Conservation (phyloP, 495 filamentous ascomycete species). For the Daldinia loculata region DNA sequence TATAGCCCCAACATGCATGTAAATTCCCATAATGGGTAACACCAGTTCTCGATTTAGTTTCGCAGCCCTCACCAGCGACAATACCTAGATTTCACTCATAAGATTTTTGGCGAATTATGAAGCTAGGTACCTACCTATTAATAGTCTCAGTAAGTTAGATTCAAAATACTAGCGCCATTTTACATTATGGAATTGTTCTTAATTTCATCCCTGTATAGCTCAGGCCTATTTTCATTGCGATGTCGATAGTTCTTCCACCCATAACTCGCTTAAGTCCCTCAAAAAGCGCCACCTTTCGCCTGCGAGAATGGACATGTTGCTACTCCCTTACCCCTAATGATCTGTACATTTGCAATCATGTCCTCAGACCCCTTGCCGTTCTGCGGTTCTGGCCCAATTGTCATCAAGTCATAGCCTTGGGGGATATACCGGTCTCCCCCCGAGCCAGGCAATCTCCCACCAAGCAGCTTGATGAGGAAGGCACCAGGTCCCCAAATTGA, state of each 20-base stretch:
- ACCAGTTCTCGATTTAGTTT: not conserved
- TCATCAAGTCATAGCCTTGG: constrained; percentile 2
- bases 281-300: not conserved
- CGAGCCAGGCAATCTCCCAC: not conserved
- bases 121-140: too few relatives aligned
- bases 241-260: not conserved
- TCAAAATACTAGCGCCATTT: not conserved
- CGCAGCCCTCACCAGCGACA: not conserved
- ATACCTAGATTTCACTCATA: not conserved
- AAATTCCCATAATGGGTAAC: not conserved
- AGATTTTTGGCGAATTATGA: not conserved
- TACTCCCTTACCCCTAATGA: not conserved
- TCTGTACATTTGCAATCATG: not conserved
- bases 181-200: too few relatives aligned
- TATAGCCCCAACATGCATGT: constrained; percentile 34
- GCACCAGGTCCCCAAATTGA: not conserved
- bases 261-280: not conserved
- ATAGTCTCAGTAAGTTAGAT: too few relatives aligned
- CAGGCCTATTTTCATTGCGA: not conserved
- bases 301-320: not conserved
- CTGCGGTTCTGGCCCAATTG: constrained; percentile 6
- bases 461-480: not conserved
- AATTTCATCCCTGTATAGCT: too few relatives aligned
- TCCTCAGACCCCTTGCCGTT: not conserved
- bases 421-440: not conserved